phyloP scores from a whole-genome alignment of 495 filamentous ascomycete genomes.

The Aspergillus steynii region DNA sequence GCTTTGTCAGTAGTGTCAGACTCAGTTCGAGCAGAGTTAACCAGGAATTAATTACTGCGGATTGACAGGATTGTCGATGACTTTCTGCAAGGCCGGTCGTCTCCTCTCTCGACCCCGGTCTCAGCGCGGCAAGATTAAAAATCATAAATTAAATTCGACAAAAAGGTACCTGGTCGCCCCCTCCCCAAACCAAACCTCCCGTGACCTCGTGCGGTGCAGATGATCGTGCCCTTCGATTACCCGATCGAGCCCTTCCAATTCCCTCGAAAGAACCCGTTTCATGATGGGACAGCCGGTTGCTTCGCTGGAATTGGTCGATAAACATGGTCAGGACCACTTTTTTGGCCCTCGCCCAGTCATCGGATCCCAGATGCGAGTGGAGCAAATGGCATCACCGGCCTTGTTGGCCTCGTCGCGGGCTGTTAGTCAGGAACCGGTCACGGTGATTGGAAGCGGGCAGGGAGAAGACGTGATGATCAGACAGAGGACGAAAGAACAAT shows the following conservation, averaged over 20 bases:
- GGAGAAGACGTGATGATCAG: neutral
- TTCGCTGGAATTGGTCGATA: conserved; percentile 7
- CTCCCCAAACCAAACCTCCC: neutral
- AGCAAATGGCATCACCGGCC: conserved; percentile 20
- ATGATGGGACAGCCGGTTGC: neutral
- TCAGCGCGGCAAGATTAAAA: too few species aligned
- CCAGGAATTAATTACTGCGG: too few species aligned
- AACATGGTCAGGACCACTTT: conserved; percentile 9
- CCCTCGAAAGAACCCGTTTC: conserved; percentile 2
- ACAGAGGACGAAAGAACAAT: too few species aligned
- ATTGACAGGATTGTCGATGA: too few species aligned
- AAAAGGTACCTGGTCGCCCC: neutral
- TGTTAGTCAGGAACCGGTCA: conserved; percentile 24
- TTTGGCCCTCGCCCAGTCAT: conserved; percentile 6
- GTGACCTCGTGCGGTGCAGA: conserved; percentile 6
- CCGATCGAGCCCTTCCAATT: neutral
- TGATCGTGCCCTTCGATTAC: neutral
- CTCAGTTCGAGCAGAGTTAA: too few species aligned
- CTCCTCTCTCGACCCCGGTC: too few species aligned
- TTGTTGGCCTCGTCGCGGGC: conserved; percentile 1
- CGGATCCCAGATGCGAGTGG: conserved; percentile 26
- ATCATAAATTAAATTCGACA: too few species aligned
- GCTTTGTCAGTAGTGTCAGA: too few species aligned
- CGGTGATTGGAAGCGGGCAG: neutral
- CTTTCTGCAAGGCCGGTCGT: too few species aligned